A percentile compares a stretch with the other conserved stretches of the same genome.
Evolutionary conservation across 768 basidiomycete genomes (phyloP).

Genomic region (Auriscalpium orientale): DNA sequence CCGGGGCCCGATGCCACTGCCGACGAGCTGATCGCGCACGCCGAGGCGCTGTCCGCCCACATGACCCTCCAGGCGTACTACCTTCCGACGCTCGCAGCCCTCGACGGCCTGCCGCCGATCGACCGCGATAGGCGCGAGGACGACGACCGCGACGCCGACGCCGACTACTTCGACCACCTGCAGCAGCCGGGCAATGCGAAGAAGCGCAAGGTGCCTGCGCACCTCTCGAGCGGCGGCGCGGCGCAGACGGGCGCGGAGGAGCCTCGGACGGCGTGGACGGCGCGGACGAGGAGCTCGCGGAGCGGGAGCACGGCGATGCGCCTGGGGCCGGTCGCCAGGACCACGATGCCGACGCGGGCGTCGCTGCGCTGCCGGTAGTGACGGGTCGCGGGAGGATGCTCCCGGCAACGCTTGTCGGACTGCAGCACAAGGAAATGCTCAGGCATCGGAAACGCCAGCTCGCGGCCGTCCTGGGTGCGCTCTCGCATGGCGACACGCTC

Average conservation of each 20-base stretch:
- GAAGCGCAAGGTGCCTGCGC: slow-evolving; percentile 80
- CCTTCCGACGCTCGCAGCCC: slow-evolving; percentile 45
- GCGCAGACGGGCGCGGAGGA: slow-evolving; percentile 34
- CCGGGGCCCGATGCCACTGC: slow-evolving; percentile 40
- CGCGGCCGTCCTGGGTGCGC: slow-evolving; percentile 57
- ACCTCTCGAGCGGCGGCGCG: slow-evolving; percentile 28
- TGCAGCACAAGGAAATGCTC: slow-evolving; percentile 71
- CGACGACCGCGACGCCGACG: slow-evolving; percentile 49
- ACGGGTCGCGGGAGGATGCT: slow-evolving; percentile 38
- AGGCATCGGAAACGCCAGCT: slow-evolving; percentile 64
- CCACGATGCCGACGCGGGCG: background rate
- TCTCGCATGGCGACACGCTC: slow-evolving; percentile 60
- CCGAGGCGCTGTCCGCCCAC: slow-evolving; percentile 49
- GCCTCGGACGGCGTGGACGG: slow-evolving; percentile 31
- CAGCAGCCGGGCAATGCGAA: slow-evolving; percentile 80
- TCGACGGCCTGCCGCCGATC: slow-evolving; percentile 18
- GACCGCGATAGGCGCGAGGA: slow-evolving; percentile 25
- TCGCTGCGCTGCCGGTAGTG: background rate
- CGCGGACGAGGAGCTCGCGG: slow-evolving; percentile 34
- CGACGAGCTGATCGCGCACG: slow-evolving; percentile 52
- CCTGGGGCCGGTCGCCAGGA: slow-evolving; percentile 21
- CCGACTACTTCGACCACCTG: slow-evolving; percentile 60
- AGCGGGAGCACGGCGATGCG: slow-evolving; percentile 14
- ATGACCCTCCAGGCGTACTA: slow-evolving; percentile 60
- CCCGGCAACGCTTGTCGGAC: slow-evolving; percentile 55